phyloP scores from a whole-genome alignment of 139 green algal genomes.

The Diplosphaera chodatii region DNA sequence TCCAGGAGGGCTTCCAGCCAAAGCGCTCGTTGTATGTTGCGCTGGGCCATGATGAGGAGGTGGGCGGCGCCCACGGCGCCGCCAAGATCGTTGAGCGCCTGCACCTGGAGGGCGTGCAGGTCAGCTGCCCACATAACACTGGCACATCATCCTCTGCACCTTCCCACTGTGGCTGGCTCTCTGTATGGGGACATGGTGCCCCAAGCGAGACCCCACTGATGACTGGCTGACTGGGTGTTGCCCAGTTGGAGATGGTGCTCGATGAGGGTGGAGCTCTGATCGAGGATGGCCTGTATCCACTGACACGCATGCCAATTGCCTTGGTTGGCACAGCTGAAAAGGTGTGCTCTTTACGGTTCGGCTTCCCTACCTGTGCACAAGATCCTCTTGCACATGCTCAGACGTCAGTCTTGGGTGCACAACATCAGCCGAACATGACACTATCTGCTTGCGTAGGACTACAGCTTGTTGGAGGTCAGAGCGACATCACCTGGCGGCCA shows the following conservation, averaged over 20 bases:
- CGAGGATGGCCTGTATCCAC: neutral
- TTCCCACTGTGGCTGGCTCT: too few relatives aligned
- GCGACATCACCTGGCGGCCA: neutral
- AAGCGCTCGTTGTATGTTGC: slow-evolving; percentile 54
- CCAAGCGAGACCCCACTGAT: too few relatives aligned
- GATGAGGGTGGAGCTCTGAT: slow-evolving; percentile 54
- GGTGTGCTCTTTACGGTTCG: neutral
- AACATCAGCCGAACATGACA: too few relatives aligned
- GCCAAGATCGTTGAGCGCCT: slow-evolving; percentile 36
- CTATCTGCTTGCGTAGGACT: neutral
- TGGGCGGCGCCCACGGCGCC: slow-evolving; percentile 47
- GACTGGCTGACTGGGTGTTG: too few relatives aligned
- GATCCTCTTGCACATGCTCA: too few relatives aligned
- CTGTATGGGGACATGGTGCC: too few relatives aligned
- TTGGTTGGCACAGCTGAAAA: neutral
- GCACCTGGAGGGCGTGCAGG: neutral
- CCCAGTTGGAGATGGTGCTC: slow-evolving; percentile 46
- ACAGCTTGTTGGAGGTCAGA: neutral
- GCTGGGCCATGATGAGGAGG: slow-evolving; percentile 78
- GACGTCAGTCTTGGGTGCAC: too few relatives aligned
- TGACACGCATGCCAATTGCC: neutral
- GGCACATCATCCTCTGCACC: too few relatives aligned
- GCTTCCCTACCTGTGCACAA: too few relatives aligned
- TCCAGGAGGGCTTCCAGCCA: slow-evolving; percentile 28
- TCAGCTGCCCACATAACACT: too few relatives aligned